Base-by-base conservation (phyloP, 768 basidiomycete species). In the Auricularia sp. region DNA sequence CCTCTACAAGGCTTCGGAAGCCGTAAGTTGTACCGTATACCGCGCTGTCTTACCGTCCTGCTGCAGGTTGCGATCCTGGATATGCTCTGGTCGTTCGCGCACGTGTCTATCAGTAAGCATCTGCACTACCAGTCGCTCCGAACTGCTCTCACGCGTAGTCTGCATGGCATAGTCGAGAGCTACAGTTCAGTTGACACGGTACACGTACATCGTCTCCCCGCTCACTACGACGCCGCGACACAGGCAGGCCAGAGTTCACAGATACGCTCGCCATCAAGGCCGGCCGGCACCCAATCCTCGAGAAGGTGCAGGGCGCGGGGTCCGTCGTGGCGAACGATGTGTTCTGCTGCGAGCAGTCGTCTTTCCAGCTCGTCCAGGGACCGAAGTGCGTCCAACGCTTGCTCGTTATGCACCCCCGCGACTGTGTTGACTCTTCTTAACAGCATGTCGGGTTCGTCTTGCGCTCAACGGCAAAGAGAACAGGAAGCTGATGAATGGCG, bases 311-410 rank as follows among this genome's bases (percentile, higher is more conserved):
- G 66, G 77, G 84, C 1, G 81, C 83, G 0, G 88, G 86, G 3
- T 84, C 81, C 3, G 78, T 94, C 34, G 85, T 98, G 3, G 82
- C 91, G 3, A 98, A 98, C 70, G 96, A 98, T 71, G 86, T 90
- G 1, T 99, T 91, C 70, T 91, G 91, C 69, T 90, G 87, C 64
- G 84, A 88, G 65, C 83, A 89, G 1, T 87, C 92, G 2, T 83
- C 83, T 1, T 98, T 99, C 71, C 94, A 98, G 74, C 83, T 98
- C 36, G 82, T 99, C 36, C 93, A 91, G 67, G 95, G 95, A 0
- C 92, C 92, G 2, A 93, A 93, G 91, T 91, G 69, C 70, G 84
- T 76, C 29, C 29, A 29, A 2, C 29, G 29, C 29, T 29, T 29
- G 29, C 29, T 29, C 29, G 29, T 29, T 29, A 29, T 29, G 29